Evolutionary conservation across 2,329 filamentous ascomycete species (phyloP), one percentile per base, ranked within the genome.

Genomic region (Capronia americana): DNA sequence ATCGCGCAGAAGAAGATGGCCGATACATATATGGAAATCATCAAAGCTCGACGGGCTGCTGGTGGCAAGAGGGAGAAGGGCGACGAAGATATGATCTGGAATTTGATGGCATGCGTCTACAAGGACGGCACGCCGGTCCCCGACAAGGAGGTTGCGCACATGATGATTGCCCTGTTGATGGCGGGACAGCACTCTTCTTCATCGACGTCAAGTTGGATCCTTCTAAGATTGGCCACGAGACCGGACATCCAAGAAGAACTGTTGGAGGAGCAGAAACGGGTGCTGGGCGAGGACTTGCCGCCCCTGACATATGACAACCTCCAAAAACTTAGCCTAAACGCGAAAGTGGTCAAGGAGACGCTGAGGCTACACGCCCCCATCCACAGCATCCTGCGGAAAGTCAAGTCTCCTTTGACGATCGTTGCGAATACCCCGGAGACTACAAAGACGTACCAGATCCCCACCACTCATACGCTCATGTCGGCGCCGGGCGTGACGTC

Each of bases 141-240:
- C 0, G 91, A 94, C 75, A 85, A 88, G 71, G 91, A 94, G 75
- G 87, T 94, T 59, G 90, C 91, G 0, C 88, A 92, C 78, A 91
- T 94, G 84, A 93, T 94, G 91, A 94, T 94, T 74, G 90, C 91
- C 0, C 84, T 94, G 17, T 84, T 94, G 59, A 93, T 95, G 91
- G 91, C 89, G 11, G 91, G 91, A 58, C 91, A 95, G 75, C 91
- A 94, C 80, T 91, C 90, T 1, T 93, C 90, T 0, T 90, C 91
- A 4, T 89, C 90, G 0, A 90, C 90, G n/a, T 88, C 88, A 71
- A 85, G 89, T 8, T 94, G 91, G 91, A 91, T 92, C 70, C 80
- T 93, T 71, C 83, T 93, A 12, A 89, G 88, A 57, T 84, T 94
- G 2, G 91, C 91, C 10, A 85, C 88, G 1, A 83, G 88, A 17